Evolutionary conservation across 108 stramenopile species (phyloP), one percentile per base, ranked within the genome.

Genomic region (Cyclotella atomus): DNA sequence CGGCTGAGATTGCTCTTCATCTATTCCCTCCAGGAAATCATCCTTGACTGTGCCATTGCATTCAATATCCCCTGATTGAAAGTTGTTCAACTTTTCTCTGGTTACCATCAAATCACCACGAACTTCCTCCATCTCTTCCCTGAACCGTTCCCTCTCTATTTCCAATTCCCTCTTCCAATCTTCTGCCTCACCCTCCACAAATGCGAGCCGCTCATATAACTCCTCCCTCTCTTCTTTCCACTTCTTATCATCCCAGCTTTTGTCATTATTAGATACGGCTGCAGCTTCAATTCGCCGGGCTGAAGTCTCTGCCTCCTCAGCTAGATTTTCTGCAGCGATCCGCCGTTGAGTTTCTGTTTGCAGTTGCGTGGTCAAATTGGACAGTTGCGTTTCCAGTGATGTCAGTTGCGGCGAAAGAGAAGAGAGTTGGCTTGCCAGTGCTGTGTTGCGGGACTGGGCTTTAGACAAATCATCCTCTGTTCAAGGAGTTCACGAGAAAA

Each of bases 391-490:
- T 81, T 95, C 94, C 32, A 95, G 80, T 12, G 84, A 68, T 20
- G 88, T 81, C 21, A 95, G 69, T 82, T 95, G 94, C 8, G 94
- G 94, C n/a, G 86, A 84, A 59, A 93, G 84, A 38, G 85, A 86
- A 73, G 92, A 89, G 21, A 95, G 76, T 81, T 95, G 94, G n/a
- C 88, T 76, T 10, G 85, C 87, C 2, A 95, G 77, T 33, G 91
- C 91, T 30, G 91, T 78, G 56, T 95, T 95, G 53, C 89, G 90
- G 32, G 88, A 83, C 32, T 89, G 85, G 20, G 92, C 90, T 60
- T 92, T 91, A 49, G 85, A 76, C 49, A 95, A 79, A 54, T 95
- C 92, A 53, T 91, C 83, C 79, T 95, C 92, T 92, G 29, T 57
- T 28, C 56, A 32, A 57, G 0, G 52, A 1, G 20, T n/a, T 21